phyloP scores from a whole-genome alignment of 2,329 filamentous ascomycete species.

The Coniochaeta prunicola region DNA sequence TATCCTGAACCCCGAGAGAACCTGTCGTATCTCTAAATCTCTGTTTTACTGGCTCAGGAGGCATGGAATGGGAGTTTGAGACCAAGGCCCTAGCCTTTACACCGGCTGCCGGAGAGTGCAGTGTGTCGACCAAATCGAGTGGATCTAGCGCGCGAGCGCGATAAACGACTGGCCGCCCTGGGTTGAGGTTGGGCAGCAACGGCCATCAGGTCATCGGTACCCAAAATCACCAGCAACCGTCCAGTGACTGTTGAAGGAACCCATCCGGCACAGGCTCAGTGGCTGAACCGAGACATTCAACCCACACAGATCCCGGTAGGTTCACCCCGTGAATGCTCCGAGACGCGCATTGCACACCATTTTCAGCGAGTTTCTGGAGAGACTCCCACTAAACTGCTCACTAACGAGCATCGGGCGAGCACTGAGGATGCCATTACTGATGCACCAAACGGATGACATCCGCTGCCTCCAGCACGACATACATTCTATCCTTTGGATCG shows the following conservation, averaged over 20 bases:
- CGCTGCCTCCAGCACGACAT: not conserved
- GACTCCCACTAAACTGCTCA: not conserved
- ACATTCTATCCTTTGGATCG: not conserved
- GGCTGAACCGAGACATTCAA: not conserved
- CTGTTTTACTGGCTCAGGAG: not conserved
- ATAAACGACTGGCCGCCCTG: slow-evolving; percentile 13
- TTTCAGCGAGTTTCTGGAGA: not conserved
- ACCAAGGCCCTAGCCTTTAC: not conserved
- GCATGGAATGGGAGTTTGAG: not conserved
- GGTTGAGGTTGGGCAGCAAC: slow-evolving; percentile 22
- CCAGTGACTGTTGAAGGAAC: slow-evolving; percentile 2
- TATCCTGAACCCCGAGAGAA: not conserved
- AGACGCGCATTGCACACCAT: not conserved
- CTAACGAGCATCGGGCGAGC: not conserved
- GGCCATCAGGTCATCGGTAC: slow-evolving; percentile 21
- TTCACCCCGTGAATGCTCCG: not conserved
- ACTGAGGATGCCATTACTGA: not conserved
- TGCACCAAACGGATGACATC: not conserved
- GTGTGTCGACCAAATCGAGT: slow-evolving; percentile 15
- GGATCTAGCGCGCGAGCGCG: slow-evolving; percentile 12
- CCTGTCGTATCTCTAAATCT: not conserved
- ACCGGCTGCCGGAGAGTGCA: not conserved
- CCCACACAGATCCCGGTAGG: not conserved
- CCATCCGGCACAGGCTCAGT: not conserved
- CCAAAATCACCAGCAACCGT: slow-evolving; percentile 15